Percentiles rank a stretch among this genome's conserved stretches.
Conservation (phyloP, 2,329 filamentous ascomycete genomes). For the Aspergillus pseudoglaucus region DNA sequence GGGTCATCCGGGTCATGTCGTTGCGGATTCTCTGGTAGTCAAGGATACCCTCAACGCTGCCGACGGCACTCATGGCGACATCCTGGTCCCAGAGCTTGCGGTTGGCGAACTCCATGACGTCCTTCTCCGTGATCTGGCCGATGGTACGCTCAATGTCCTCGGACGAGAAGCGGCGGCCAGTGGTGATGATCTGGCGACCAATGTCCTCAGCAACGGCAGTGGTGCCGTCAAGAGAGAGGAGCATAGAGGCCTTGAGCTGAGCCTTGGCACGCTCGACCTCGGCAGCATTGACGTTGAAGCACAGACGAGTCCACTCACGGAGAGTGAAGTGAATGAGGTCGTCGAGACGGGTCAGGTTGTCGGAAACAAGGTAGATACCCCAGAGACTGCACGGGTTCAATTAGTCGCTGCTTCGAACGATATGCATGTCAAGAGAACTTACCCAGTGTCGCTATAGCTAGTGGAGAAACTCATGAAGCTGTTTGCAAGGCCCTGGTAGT, state of each 20-base stretch:
- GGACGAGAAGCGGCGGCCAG: slow-evolving; percentile 81
- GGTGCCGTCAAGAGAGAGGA: slow-evolving; percentile 94
- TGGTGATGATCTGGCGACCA: slow-evolving; percentile 96
- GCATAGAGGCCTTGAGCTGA: slow-evolving; percentile 96
- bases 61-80: slow-evolving; percentile 86
- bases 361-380: slow-evolving; percentile 97
- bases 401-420: slow-evolving; percentile 9
- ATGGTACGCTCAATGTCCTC: slow-evolving; percentile 93
- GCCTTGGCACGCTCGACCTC: slow-evolving; percentile 98
- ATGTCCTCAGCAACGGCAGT: slow-evolving; percentile 97
- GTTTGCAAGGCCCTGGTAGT: slow-evolving; percentile 93
- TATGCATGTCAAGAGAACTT: slow-evolving; percentile 34
- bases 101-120: slow-evolving; percentile 94
- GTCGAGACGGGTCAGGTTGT: slow-evolving; percentile 79
- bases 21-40: slow-evolving; percentile 53
- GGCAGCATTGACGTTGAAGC: slow-evolving; percentile 75
- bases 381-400: slow-evolving; percentile 63
- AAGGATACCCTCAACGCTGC: slow-evolving; percentile 76
- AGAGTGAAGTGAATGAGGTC: slow-evolving; percentile 98
- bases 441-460: slow-evolving; percentile 99
- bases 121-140: slow-evolving; percentile 83
- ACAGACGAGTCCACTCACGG: slow-evolving; percentile 95
- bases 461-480: slow-evolving; percentile 99
- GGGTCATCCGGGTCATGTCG: slow-evolving; percentile 75
- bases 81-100: slow-evolving; percentile 97